phyloP scores from a whole-genome alignment of 2,329 filamentous ascomycete species.

The Dissoconium aciculare region DNA sequence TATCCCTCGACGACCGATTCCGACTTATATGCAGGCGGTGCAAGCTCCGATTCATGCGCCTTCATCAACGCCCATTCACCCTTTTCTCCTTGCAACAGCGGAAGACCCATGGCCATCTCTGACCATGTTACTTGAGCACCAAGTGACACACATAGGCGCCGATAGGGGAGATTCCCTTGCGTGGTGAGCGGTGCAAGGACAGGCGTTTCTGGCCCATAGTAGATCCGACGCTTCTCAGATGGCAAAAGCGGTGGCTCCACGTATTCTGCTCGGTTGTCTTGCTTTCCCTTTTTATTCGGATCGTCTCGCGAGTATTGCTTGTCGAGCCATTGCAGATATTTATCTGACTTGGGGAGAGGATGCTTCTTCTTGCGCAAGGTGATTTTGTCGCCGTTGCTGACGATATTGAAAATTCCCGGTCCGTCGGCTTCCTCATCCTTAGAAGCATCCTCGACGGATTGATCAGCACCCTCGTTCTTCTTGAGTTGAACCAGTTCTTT shows the following conservation, averaged over 20 bases:
- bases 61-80: constrained; percentile 92
- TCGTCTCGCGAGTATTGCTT: constrained; percentile 35
- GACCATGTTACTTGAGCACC: constrained; percentile 92
- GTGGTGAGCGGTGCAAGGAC: constrained; percentile 90
- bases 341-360: constrained; percentile 56
- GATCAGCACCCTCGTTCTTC: constrained; percentile 29
- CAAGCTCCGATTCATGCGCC: constrained; percentile 69
- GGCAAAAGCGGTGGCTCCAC: constrained; percentile 76
- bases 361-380: constrained; percentile 58
- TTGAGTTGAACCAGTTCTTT: constrained; percentile 65
- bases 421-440: constrained; percentile 29
- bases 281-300: constrained; percentile 11
- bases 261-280: constrained; percentile 62
- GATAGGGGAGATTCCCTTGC: constrained; percentile 90
- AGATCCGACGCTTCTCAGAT: constrained; percentile 84
- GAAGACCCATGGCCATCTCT: constrained; percentile 91
- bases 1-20: constrained; percentile 55
- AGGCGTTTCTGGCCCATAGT: constrained; percentile 88
- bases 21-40: constrained; percentile 52
- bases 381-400: constrained; percentile 55
- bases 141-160: constrained; percentile 73
- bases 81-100: constrained; percentile 77
- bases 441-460: constrained; percentile 18
- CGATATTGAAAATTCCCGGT: constrained; percentile 59
- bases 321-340: constrained; percentile 65